Base-by-base conservation (phyloP, 805 yeast species). In the Yamadazyma insecticola region DNA sequence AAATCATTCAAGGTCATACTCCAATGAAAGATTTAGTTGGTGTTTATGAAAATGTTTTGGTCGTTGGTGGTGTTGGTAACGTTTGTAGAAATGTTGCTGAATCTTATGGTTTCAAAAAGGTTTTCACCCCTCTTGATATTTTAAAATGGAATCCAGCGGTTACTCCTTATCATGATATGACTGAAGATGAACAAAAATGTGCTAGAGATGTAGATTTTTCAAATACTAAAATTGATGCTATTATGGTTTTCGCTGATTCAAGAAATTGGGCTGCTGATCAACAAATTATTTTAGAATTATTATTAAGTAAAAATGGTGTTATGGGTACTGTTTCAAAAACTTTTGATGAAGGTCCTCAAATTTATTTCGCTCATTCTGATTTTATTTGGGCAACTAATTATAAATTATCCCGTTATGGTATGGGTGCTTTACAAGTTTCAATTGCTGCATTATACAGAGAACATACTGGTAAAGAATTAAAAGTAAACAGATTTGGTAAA, bases 191-290 rank as follows among this genome's bases (percentile, higher is more conserved):
- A 51, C 52, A 66, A 32, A 57, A 51, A 13, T 71, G 72, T 35
- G 72, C 80, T 23, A 52, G 46, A 30, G 74, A 69, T 30, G 72
- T 68, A 22, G 94, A 87, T 54, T 84, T 85, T 52, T 66, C 78
- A 22, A 73, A 79, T 51, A 65, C 73, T 22, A 57, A 69, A 13
- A 82, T 87, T 40, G 89, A 87, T 41, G 94, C 90, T 10, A 81
- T 87, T 35, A 63, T 87, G 52, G 95, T 86, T 26, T 87, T 87
- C 66, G 95, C 95, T 8, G 96, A 87, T 61, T 79, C 92, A 6
- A 73, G 94, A 60, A 87, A 85, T 52, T 85, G 94, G 94, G 95
- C 95, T 25, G 87, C 86, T 17, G 96, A 87, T 57, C 88, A 85
- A 57, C 96, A 87, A 57, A 84, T 87, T 51, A 84, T 86, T 39